phyloP scores from a whole-genome alignment of 768 basidiomycete genomes.

The Podaxis sp. region DNA sequence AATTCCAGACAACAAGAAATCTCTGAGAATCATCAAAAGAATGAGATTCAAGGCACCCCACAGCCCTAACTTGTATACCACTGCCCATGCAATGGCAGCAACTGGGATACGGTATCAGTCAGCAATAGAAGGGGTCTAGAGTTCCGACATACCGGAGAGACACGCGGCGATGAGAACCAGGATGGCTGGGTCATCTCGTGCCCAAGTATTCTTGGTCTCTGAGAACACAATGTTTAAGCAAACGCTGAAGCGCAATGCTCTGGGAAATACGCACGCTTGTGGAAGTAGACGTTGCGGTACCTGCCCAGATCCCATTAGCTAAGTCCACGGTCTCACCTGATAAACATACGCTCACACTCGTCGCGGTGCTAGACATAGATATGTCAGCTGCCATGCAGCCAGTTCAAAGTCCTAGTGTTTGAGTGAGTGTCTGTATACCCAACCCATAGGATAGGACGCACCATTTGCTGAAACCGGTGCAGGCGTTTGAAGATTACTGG shows the following conservation, averaged over 20 bases:
- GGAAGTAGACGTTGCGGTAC: slow-evolving; percentile 96
- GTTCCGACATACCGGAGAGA: slow-evolving; percentile 58
- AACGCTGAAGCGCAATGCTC: background rate
- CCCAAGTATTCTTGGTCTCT: slow-evolving; percentile 99
- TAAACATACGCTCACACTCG: slow-evolving; percentile 65
- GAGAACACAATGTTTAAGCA: slow-evolving; percentile 1
- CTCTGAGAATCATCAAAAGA: slow-evolving; percentile 82
- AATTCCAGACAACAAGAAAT: slow-evolving; percentile 82
- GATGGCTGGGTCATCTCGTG: slow-evolving; percentile 95
- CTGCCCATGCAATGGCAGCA: slow-evolving; percentile 81
- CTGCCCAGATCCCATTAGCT: slow-evolving; percentile 35
- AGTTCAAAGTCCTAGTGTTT: slow-evolving; percentile 86
- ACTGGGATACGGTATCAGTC: slow-evolving; percentile 43
- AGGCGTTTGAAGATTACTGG: slow-evolving; percentile 81
- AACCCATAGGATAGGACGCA: slow-evolving; percentile 28
- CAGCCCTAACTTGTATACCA: slow-evolving; percentile 71
- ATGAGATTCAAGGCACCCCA: slow-evolving; percentile 62
- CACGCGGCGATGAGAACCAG: slow-evolving; percentile 82
- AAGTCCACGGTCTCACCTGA: background rate
- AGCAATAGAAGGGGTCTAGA: background rate
- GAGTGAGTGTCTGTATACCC: background rate
- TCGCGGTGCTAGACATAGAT: slow-evolving; percentile 88
- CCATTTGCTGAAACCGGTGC: slow-evolving; percentile 87
- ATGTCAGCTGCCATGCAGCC: slow-evolving; percentile 94
- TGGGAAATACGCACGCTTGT: slow-evolving; percentile 70